These are phyloP conservation scores for Phytophthora aleatoria DNA, from an alignment of 352 stramenopile species.

Conservation along the genomic window DNA sequence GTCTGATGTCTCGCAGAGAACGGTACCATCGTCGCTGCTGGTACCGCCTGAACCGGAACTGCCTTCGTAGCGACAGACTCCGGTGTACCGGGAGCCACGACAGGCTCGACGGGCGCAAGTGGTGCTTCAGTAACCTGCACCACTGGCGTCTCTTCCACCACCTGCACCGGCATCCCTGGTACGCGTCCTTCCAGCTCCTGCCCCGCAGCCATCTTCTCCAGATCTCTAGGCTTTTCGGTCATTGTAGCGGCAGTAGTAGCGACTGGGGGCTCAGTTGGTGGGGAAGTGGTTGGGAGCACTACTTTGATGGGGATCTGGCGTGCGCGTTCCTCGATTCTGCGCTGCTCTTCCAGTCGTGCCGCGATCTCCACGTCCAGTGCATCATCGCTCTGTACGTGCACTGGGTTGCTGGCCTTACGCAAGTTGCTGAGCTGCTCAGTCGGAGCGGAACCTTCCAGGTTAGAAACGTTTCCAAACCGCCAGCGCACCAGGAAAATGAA, in stretches of 20 bases:
- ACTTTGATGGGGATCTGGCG: slow-evolving; percentile 35
- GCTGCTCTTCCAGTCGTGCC: slow-evolving; percentile 24
- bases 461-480: slow-evolving; percentile 24
- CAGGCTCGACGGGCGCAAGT: slow-evolving; percentile 4
- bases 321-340: slow-evolving; percentile 19
- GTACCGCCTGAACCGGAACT: not conserved
- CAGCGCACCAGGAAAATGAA: slow-evolving; percentile 33
- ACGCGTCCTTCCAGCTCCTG: slow-evolving; percentile 28
- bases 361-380: slow-evolving; percentile 28
- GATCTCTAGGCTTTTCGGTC: slow-evolving; percentile 11
- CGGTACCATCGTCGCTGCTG: slow-evolving; percentile 4
- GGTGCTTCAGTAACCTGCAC: slow-evolving; percentile 11
- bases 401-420: slow-evolving; percentile 25
- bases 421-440: slow-evolving; percentile 41
- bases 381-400: slow-evolving; percentile 19
- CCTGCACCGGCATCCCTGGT: slow-evolving; percentile 20
- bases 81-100: not conserved
- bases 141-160: slow-evolving; percentile 10
- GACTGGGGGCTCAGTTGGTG: slow-evolving; percentile 10
- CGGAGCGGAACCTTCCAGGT: slow-evolving; percentile 16
- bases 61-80: slow-evolving; percentile 9
- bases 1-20: slow-evolving; percentile 45
- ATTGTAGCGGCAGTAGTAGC: slow-evolving; percentile 2
- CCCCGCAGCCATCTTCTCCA: slow-evolving; percentile 9
- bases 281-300: slow-evolving; percentile 22